phyloP scores from a whole-genome alignment of 331 rosid genomes.

The Quercus phellos region DNA sequence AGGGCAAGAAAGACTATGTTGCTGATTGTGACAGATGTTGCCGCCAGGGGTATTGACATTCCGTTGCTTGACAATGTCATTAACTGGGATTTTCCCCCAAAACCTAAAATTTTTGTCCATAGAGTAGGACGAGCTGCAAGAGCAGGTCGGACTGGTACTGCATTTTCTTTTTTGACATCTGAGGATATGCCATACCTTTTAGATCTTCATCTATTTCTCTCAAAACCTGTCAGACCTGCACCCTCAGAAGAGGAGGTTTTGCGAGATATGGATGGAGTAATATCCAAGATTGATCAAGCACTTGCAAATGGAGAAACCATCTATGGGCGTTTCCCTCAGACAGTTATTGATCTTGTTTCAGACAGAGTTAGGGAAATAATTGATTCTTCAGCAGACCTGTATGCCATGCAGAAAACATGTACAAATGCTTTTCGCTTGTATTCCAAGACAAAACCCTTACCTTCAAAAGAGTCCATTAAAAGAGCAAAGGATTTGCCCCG shows the following conservation, averaged over 20 bases:
- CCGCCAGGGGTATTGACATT: slow-evolving; percentile 93
- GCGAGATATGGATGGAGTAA: slow-evolving; percentile 60
- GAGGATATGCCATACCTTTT: slow-evolving; percentile 86
- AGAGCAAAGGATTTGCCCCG: slow-evolving; percentile 77
- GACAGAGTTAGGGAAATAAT: slow-evolving; percentile 80
- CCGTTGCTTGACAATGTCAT: slow-evolving; percentile 94
- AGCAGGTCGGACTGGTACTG: slow-evolving; percentile 90
- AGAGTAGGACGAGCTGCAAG: slow-evolving; percentile 97
- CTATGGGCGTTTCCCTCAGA: slow-evolving; percentile 92
- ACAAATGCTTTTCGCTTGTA: slow-evolving; percentile 76
- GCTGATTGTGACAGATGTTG: slow-evolving; percentile 88
- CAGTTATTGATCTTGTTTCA: slow-evolving; percentile 72
- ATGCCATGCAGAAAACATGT: slow-evolving; percentile 51
- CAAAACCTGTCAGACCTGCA: slow-evolving; percentile 75
- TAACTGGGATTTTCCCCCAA: slow-evolving; percentile 95
- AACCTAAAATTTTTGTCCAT: slow-evolving; percentile 88
- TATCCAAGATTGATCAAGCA: slow-evolving; percentile 67
- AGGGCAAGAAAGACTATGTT: slow-evolving; percentile 86
- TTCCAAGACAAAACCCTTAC: slow-evolving; percentile 75
- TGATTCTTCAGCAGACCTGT: slow-evolving; percentile 70
- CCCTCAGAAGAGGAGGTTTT: slow-evolving; percentile 86
- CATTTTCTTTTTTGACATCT: slow-evolving; percentile 78
- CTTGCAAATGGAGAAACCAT: slow-evolving; percentile 69
- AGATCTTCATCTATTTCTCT: slow-evolving; percentile 91
- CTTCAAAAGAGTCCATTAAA: slow-evolving; percentile 82